phyloP scores from a whole-genome alignment of 371 early-diverging fungal species.

The Gilbertella persicaria region DNA sequence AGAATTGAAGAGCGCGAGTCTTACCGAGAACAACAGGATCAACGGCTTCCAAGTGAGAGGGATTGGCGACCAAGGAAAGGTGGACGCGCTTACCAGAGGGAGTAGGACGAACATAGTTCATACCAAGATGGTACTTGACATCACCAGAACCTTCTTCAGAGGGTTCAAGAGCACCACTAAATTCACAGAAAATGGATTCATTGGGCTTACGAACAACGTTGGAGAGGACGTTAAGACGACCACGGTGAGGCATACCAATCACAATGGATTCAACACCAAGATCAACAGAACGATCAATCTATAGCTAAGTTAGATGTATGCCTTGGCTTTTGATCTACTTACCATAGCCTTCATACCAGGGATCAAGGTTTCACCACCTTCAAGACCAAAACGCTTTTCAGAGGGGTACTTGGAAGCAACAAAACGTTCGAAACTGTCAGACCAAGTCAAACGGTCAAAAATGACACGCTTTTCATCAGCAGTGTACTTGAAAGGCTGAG shows the following conservation, averaged over 20 bases:
- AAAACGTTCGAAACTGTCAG: conserved; percentile 94
- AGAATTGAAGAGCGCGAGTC: conserved; percentile 92
- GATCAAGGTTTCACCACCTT: conserved; percentile 96
- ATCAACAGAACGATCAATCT: conserved; percentile 93
- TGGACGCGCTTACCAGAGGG: conserved; percentile 95
- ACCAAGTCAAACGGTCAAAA: conserved; percentile 95
- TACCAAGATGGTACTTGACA: conserved; percentile 97
- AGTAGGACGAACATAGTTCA: conserved; percentile 95
- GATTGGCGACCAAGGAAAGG: conserved; percentile 95
- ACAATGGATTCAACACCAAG: conserved; percentile 91
- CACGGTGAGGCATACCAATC: conserved; percentile 99
- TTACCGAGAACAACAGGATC: conserved; percentile 97
- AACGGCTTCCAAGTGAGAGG: conserved; percentile 97
- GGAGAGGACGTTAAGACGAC: conserved; percentile 96
- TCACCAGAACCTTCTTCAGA: conserved; percentile 96
- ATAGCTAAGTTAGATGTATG: background rate
- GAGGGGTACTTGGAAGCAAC: conserved; percentile 94
- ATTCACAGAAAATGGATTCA: conserved; percentile 97
- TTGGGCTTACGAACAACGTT: conserved; percentile 98
- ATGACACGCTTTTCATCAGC: conserved; percentile 88
- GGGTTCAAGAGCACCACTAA: conserved; percentile 77
- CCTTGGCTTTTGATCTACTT: conserved; percentile 18
- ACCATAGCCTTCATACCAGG: conserved; percentile 97
- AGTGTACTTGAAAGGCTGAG: conserved; percentile 81
- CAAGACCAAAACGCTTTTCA: conserved; percentile 97